phyloP scores from a whole-genome alignment of 2,329 filamentous ascomycete genomes.

The Amphichorda felina region DNA sequence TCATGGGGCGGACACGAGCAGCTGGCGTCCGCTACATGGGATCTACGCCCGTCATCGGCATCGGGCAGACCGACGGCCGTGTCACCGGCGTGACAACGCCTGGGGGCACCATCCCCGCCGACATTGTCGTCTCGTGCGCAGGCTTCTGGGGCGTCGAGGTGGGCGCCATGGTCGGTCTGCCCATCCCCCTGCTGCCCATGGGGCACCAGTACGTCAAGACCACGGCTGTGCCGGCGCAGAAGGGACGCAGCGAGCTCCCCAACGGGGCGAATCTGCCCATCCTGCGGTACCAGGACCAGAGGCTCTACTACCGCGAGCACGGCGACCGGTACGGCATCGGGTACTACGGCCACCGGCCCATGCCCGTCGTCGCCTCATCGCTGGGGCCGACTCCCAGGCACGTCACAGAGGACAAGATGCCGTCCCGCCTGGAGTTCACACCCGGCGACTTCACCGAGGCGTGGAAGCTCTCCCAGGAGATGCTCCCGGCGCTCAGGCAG shows the following conservation, averaged over 20 bases:
- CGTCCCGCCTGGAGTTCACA: conserved; percentile 49
- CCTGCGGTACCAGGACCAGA: conserved; percentile 49
- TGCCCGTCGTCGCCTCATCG: conserved; percentile 43
- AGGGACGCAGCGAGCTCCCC: conserved; percentile 18
- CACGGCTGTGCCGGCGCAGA: conserved; percentile 32
- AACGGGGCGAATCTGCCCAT: conserved; percentile 45
- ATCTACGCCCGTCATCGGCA: conserved; percentile 43
- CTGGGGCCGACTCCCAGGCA: conserved; percentile 39
- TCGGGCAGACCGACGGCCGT: conserved; percentile 31
- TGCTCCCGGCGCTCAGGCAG: conserved; percentile 39
- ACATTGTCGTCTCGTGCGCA: conserved; percentile 50
- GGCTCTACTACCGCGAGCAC: conserved; percentile 54
- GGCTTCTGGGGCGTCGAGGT: conserved; percentile 57
- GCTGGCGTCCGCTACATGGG: conserved; percentile 48
- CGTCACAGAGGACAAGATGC: conserved; percentile 49
- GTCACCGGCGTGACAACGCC: conserved; percentile 45
- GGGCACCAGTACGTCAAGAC: conserved; percentile 56
- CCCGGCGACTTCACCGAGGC: conserved; percentile 47
- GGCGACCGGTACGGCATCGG: conserved; percentile 51
- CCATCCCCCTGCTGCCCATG: conserved; percentile 46
- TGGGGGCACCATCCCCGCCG: conserved; percentile 36
- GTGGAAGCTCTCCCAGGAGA: conserved; percentile 41
- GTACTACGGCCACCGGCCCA: conserved; percentile 50
- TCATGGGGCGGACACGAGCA: conserved; percentile 43
- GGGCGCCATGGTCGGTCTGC: conserved; percentile 45